A percentile compares a stretch with the other conserved stretches of the same genome.
Evolutionary conservation across 768 basidiomycete genomes (phyloP).

Genomic region (Tylopilus sp.): DNA sequence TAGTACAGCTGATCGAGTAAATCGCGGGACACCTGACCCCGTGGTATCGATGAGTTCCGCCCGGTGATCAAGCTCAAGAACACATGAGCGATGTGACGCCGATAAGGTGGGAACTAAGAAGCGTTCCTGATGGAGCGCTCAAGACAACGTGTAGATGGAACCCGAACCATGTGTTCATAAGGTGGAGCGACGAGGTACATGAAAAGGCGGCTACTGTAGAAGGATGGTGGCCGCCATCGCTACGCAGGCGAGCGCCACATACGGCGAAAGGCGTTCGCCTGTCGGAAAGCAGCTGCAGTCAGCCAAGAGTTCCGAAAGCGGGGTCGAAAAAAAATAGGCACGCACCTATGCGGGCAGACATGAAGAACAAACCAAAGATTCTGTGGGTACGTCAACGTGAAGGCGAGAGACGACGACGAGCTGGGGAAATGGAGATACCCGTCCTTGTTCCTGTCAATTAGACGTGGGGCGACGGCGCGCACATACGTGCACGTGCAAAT

Average conservation of each 20-base stretch:
- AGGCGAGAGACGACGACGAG: neutral
- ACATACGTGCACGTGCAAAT: constrained; percentile 98
- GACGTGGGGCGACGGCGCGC: constrained; percentile 81
- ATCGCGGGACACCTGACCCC: too few relatives aligned
- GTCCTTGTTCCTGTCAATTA: constrained; percentile 91
- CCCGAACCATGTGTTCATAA: neutral
- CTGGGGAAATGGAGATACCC: constrained; percentile 52
- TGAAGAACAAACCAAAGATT: constrained; percentile 91
- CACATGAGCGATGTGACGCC: neutral
- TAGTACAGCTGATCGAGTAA: too few relatives aligned
- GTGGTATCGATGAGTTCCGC: too few relatives aligned
- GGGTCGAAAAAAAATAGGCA: too few relatives aligned
- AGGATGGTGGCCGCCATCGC: constrained; percentile 85
- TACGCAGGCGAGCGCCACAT: constrained; percentile 89
- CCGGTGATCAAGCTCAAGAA: too few relatives aligned
- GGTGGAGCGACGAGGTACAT: neutral
- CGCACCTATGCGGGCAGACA: constrained; percentile 91
- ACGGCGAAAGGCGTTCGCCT: constrained; percentile 96
- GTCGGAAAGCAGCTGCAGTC: neutral
- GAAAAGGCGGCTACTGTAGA: constrained; percentile 31
- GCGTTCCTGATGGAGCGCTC: neutral
- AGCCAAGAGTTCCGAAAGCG: too few relatives aligned
- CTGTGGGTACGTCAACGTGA: constrained; percentile 40
- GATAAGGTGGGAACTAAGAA: neutral
- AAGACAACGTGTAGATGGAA: neutral